Evolutionary conservation across 1,139 yeast genomes (phyloP).

Genomic region (Yamadazyma diospyri): DNA sequence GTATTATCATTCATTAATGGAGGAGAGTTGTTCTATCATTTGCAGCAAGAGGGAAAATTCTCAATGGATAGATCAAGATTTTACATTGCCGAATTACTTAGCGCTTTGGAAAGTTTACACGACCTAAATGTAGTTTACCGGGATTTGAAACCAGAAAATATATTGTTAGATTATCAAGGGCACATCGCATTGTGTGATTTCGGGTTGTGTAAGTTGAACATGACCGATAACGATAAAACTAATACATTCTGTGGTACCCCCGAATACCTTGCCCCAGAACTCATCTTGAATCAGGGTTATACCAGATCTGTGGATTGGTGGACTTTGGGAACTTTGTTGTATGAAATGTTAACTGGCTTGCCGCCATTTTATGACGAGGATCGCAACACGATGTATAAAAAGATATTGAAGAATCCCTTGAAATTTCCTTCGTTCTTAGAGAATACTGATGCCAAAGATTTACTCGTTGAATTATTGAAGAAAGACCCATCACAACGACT

Average conservation of each 20-base stretch:
- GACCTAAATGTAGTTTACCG: constrained; percentile 89
- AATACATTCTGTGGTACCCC: constrained; percentile 97
- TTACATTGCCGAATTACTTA: constrained; percentile 87
- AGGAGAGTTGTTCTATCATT: constrained; percentile 93
- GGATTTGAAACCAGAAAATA: constrained; percentile 94
- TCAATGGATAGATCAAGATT: constrained; percentile 86
- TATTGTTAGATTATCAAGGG: constrained; percentile 89
- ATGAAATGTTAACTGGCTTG: constrained; percentile 94
- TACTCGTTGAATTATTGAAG: constrained; percentile 69
- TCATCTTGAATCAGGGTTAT: constrained; percentile 86
- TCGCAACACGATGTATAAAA: constrained; percentile 90
- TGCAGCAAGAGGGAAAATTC: constrained; percentile 88
- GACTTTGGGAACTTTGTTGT: constrained; percentile 90
- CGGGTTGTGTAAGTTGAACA: constrained; percentile 91
- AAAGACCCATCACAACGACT: constrained; percentile 83
- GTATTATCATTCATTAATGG: constrained; percentile 94
- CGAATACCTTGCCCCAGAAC: constrained; percentile 93
- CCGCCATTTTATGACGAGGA: constrained; percentile 97
- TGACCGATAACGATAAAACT: constrained; percentile 85
- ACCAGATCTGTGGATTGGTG: constrained; percentile 97
- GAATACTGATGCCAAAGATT: constrained; percentile 75
- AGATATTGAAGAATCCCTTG: constrained; percentile 83
- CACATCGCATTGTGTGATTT: constrained; percentile 97
- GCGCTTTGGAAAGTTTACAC: constrained; percentile 90
- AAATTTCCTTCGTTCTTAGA: constrained; percentile 88